Conservation (phyloP, 1,139 yeast species). For the Barnettozyma hawaiiensis region DNA sequence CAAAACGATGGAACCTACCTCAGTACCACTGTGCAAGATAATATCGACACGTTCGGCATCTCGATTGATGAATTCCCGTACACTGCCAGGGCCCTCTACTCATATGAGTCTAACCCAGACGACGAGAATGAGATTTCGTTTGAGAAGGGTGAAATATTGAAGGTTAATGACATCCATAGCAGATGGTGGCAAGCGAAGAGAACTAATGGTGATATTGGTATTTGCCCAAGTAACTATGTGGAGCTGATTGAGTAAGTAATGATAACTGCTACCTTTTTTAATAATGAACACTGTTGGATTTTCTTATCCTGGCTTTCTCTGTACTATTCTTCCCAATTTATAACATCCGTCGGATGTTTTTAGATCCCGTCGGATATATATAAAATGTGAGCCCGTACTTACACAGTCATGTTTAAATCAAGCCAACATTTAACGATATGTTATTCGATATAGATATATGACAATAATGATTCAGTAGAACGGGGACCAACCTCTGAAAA, state of each 20-base stretch:
- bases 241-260: slow-evolving; percentile 50
- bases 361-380: no score
- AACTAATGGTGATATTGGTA: slow-evolving; percentile 88
- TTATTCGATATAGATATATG: neutral
- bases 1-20: slow-evolving; percentile 27
- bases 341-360: no score
- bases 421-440: no score
- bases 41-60: slow-evolving; percentile 12
- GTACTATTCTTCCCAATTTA: no score
- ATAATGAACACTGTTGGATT: neutral
- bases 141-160: slow-evolving; percentile 81
- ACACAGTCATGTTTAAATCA: no score
- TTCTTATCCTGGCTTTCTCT: no score
- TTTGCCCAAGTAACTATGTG: slow-evolving; percentile 93
- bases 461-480: slow-evolving; percentile 32
- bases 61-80: slow-evolving; percentile 57
- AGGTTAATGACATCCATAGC: slow-evolving; percentile 89
- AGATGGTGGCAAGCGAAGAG: slow-evolving; percentile 99
- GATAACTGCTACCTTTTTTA: neutral
- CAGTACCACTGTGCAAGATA: slow-evolving; percentile 15
- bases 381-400: no score
- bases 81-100: slow-evolving; percentile 79
- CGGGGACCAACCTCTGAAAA: slow-evolving; percentile 79
- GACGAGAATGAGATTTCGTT: slow-evolving; percentile 93
- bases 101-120: slow-evolving; percentile 88